A percentile compares a stretch with the other conserved stretches of the same genome.
Evolutionary conservation across 2,329 filamentous ascomycete genomes (phyloP).

Genomic region (Dissoconium aciculare): DNA sequence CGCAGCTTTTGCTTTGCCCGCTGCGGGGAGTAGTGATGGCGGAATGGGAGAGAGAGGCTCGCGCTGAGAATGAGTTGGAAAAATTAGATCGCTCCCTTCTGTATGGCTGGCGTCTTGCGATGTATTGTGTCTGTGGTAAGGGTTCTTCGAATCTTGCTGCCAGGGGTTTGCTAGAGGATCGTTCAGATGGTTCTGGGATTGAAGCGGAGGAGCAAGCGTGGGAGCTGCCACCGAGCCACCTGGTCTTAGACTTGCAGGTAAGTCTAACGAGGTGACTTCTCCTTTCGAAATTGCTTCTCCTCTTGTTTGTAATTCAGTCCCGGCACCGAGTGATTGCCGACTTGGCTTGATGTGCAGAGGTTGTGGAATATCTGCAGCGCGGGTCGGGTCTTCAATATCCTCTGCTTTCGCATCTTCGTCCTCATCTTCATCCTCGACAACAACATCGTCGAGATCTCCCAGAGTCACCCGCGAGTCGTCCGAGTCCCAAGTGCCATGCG

Average conservation of each 20-base stretch:
- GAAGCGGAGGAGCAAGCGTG: background rate
- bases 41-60: no score
- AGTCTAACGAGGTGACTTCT: no score
- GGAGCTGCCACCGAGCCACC: slow-evolving; percentile 8
- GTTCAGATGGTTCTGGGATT: slow-evolving; percentile 2
- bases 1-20: slow-evolving; percentile 4
- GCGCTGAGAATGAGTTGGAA: no score
- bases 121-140: slow-evolving; percentile 10
- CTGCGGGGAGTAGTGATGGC: no score
- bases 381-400: slow-evolving; percentile 9
- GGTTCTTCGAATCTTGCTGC: slow-evolving; percentile 13
- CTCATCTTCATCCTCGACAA: slow-evolving; percentile 7
- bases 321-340: slow-evolving; percentile 11
- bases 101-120: slow-evolving; percentile 25
- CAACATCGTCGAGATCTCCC: slow-evolving; percentile 4
- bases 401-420: slow-evolving; percentile 8
- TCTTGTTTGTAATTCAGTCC: background rate
- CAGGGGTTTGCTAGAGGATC: slow-evolving; percentile 19
- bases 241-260: slow-evolving; percentile 17
- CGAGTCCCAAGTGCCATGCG: slow-evolving; percentile 24
- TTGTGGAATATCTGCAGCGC: slow-evolving; percentile 16
- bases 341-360: slow-evolving; percentile 17
- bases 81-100: slow-evolving; percentile 24
- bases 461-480: slow-evolving; percentile 6
- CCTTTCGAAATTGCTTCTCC: no score